Conservation (phyloP, 2,329 filamentous ascomycete genomes). For the Sporothrix globosa region DNA sequence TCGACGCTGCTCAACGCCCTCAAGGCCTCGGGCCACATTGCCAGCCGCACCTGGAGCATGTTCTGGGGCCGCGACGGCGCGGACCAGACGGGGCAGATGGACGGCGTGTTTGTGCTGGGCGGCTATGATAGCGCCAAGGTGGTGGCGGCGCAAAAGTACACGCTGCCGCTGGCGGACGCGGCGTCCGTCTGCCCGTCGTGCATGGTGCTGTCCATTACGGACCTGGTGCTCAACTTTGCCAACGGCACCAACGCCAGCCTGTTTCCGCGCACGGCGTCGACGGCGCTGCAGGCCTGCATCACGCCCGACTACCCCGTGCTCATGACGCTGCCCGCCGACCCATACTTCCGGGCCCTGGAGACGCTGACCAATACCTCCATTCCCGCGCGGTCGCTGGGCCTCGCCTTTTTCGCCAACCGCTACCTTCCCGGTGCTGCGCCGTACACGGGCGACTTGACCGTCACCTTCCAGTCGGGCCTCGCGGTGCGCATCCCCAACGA, state of each 20-base stretch:
- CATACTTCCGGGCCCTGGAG: slow-evolving; percentile 34
- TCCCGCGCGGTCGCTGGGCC: slow-evolving; percentile 32
- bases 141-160: slow-evolving; percentile 33
- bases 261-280: slow-evolving; percentile 32
- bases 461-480: slow-evolving; percentile 35
- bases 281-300: slow-evolving; percentile 37
- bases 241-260: slow-evolving; percentile 43
- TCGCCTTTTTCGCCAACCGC: slow-evolving; percentile 7
- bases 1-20: slow-evolving; percentile 42
- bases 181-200: slow-evolving; percentile 38
- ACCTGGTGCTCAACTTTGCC: slow-evolving; percentile 42
- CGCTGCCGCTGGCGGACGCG: slow-evolving; percentile 35
- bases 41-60: slow-evolving; percentile 41
- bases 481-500: slow-evolving; percentile 40
- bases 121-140: slow-evolving; percentile 40
- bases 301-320: slow-evolving; percentile 35
- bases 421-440: not conserved
- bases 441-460: slow-evolving; percentile 34
- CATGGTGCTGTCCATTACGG: slow-evolving; percentile 40
- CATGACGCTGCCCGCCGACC: slow-evolving; percentile 36
- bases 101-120: slow-evolving; percentile 40
- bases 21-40: slow-evolving; percentile 39
- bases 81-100: slow-evolving; percentile 33
- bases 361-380: slow-evolving; percentile 18
- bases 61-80: slow-evolving; percentile 41